A percentile compares a stretch with the other conserved stretches of the same genome.
phyloP scores from a whole-genome alignment of 805 yeast species.

The Sungouiella thailandica region DNA sequence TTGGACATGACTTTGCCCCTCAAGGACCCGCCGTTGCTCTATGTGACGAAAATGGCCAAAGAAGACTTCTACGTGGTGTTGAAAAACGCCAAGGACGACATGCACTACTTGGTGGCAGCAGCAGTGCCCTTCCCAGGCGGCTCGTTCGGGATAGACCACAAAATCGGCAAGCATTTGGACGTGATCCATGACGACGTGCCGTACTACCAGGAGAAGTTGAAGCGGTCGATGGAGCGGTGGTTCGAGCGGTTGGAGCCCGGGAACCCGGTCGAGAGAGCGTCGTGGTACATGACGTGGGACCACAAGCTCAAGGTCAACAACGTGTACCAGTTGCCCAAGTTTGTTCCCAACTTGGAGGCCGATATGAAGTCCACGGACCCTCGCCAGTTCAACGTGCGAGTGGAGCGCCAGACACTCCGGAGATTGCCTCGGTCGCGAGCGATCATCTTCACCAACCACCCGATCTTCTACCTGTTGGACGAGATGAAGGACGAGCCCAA shows the following conservation, averaged over 20 bases:
- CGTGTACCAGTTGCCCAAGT: constrained; percentile 51
- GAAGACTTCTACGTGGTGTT: constrained; percentile 68
- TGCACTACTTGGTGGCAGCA: constrained; percentile 64
- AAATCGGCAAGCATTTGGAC: constrained; percentile 59
- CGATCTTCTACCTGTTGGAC: constrained; percentile 71
- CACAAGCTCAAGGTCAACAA: constrained; percentile 53
- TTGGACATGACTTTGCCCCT: constrained; percentile 58
- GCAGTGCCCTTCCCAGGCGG: constrained; percentile 82
- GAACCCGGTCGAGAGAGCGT: constrained; percentile 68
- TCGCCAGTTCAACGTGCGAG: constrained; percentile 58
- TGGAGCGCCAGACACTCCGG: constrained; percentile 68
- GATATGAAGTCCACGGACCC: constrained; percentile 37
- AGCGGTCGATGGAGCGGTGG: constrained; percentile 71
- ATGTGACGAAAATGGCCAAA: constrained; percentile 65
- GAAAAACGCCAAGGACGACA: constrained; percentile 44
- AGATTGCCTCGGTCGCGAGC: constrained; percentile 62
- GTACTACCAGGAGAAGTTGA: constrained; percentile 59
- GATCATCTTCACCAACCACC: constrained; percentile 71
- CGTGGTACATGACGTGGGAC: constrained; percentile 75
- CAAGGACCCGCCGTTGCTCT: constrained; percentile 58
- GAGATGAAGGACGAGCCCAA: constrained; percentile 76
- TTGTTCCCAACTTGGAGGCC: constrained; percentile 28
- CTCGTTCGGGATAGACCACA: constrained; percentile 56
- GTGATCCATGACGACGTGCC: constrained; percentile 67
- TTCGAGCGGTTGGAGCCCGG: constrained; percentile 55